A percentile compares a stretch with the other conserved stretches of the same genome.
These are phyloP conservation scores for Vanderwaltozyma tropicalis DNA, from an alignment of 805 yeast genomes.

Conservation along the genomic window DNA sequence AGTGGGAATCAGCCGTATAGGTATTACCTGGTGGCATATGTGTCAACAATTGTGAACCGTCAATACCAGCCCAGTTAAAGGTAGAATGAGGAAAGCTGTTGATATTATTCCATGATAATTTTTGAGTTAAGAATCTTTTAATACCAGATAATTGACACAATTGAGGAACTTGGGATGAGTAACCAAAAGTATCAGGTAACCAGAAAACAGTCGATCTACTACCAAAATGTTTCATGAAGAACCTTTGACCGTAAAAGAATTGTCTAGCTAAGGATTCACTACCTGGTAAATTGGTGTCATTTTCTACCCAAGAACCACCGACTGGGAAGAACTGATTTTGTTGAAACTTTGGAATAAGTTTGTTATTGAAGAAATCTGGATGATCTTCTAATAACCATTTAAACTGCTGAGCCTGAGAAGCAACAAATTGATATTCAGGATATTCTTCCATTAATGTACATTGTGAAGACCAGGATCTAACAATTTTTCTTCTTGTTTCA, in stretches of 20 bases:
- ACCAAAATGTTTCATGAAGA: conserved; percentile 73
- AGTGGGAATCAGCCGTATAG: conserved; percentile 85
- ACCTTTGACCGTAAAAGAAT: conserved; percentile 81
- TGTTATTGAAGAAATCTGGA: conserved; percentile 60
- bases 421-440: conserved; percentile 89
- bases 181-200: conserved; percentile 97
- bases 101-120: conserved; percentile 92
- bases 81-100: conserved; percentile 83
- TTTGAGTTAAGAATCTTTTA: conserved; percentile 80
- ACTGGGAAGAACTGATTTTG: conserved; percentile 76
- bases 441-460: conserved; percentile 71
- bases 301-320: conserved; percentile 98
- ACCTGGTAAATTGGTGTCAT: conserved; percentile 90
- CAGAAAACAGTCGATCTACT: conserved; percentile 66
- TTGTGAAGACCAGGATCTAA: conserved; percentile 93
- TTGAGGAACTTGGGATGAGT: conserved; percentile 91
- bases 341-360: conserved; percentile 50
- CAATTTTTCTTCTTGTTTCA: conserved; percentile 85
- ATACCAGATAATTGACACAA: conserved; percentile 80
- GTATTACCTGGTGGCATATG: conserved; percentile 99
- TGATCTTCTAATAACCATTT: conserved; percentile 84
- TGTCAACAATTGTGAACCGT: conserved; percentile 84
- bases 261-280: conserved; percentile 90
- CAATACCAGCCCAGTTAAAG: conserved; percentile 91
- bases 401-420: conserved; percentile 93